These are phyloP conservation scores for Fraxinus cuspidata DNA, from an alignment of 257 asterid genomes.

Conservation along the genomic window DNA sequence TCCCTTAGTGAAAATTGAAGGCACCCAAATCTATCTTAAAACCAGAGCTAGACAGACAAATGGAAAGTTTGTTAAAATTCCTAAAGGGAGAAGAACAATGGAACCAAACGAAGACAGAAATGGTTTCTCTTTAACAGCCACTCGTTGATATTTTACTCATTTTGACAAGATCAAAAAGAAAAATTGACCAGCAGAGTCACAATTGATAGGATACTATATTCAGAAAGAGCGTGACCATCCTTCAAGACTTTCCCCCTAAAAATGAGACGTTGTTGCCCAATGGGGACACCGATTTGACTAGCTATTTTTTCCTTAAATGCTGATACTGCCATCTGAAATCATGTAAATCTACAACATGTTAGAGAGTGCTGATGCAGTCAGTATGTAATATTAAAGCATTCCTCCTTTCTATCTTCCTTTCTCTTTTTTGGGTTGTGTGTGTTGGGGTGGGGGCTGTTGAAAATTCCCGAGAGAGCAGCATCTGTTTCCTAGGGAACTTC, in stretches of 20 bases:
- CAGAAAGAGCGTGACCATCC: constrained; percentile 71
- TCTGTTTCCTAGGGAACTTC: background rate
- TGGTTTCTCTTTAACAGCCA: background rate
- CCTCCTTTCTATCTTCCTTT: background rate
- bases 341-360: constrained; percentile 18
- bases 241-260: constrained; percentile 87
- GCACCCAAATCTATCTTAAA: background rate
- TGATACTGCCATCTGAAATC: constrained; percentile 61
- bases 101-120: background rate
- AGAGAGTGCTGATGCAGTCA: constrained; percentile 1
- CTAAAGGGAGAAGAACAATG: background rate
- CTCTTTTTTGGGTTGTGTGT: background rate
- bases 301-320: constrained; percentile 82
- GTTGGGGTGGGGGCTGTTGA: background rate
- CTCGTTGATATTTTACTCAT: background rate
- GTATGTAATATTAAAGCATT: background rate
- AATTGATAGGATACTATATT: constrained; percentile 62
- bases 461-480: background rate
- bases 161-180: background rate
- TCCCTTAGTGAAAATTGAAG: background rate
- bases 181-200: background rate
- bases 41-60: background rate
- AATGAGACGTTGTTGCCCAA: constrained; percentile 80
- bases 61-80: background rate
- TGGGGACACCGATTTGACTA: constrained; percentile 66